Evolutionary conservation across 2,329 filamentous ascomycete species (phyloP).

Genomic region (Penicillium sp.): DNA sequence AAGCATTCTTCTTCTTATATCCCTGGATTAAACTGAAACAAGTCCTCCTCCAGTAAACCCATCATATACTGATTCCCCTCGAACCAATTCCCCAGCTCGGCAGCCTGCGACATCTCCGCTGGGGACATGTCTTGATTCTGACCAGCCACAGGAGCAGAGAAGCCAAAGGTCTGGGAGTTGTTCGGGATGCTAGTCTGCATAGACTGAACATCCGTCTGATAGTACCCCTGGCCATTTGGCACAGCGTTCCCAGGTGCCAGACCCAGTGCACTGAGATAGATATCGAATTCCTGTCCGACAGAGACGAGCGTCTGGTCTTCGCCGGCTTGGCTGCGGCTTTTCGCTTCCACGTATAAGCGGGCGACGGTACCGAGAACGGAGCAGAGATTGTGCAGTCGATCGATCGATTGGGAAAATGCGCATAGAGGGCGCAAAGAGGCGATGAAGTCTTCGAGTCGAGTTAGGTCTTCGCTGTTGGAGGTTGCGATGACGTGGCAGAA

Average conservation of each 20-base stretch:
- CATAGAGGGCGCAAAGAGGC: constrained; percentile 50
- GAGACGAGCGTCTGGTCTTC: constrained; percentile 46
- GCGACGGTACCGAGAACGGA: constrained; percentile 59
- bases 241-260: constrained; percentile 44
- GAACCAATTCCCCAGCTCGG: constrained; percentile 61
- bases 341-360: constrained; percentile 58
- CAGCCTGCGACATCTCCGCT: constrained; percentile 27
- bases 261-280: constrained; percentile 60
- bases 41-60: constrained; percentile 59
- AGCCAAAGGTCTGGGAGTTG: not conserved
- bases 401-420: constrained; percentile 53
- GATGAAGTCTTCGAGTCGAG: constrained; percentile 53
- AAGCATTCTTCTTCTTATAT: not conserved
- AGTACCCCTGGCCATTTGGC: constrained; percentile 4
- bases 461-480: constrained; percentile 49
- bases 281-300: constrained; percentile 58
- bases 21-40: constrained; percentile 28
- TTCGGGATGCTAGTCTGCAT: constrained; percentile 4
- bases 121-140: constrained; percentile 16
- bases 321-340: constrained; percentile 50
- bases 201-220: constrained; percentile 6
- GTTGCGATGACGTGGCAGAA: constrained; percentile 51
- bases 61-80: constrained; percentile 61
- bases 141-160: constrained; percentile 4
- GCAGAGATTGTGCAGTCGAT: constrained; percentile 59